Conservation (phyloP, 108 stramenopile species). For the Cyclotella choctawhatcheeana region DNA sequence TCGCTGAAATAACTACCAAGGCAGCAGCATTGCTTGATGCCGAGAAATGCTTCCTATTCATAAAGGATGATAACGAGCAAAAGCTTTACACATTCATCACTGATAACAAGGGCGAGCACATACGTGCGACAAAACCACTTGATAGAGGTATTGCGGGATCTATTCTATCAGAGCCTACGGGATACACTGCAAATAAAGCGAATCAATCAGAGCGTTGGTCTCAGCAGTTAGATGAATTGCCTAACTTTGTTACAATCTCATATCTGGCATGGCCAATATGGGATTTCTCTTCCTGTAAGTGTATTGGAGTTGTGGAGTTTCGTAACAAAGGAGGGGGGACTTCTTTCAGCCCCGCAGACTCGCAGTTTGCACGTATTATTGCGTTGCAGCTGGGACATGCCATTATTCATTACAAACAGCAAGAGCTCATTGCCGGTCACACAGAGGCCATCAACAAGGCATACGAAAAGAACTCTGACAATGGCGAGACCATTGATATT, state of each 20-base stretch:
- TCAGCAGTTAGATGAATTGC: conserved; percentile 39
- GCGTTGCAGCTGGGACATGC: conserved; percentile 54
- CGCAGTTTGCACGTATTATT: conserved; percentile 52
- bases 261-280: conserved; percentile 58
- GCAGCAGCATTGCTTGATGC: conserved; percentile 49
- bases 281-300: conserved; percentile 29
- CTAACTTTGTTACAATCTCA: conserved; percentile 37
- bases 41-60: conserved; percentile 48
- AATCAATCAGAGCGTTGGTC: conserved; percentile 39
- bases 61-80: conserved; percentile 39
- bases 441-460: conserved; percentile 54
- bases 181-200: conserved; percentile 29
- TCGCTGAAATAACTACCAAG: conserved; percentile 46
- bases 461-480: conserved; percentile 56
- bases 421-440: conserved; percentile 51
- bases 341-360: conserved; percentile 38
- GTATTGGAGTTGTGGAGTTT: conserved; percentile 54
- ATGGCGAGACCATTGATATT: conserved; percentile 49
- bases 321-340: conserved; percentile 42
- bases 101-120: conserved; percentile 27
- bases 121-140: conserved; percentile 43
- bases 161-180: conserved; percentile 38
- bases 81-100: conserved; percentile 46
- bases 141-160: conserved; percentile 46
- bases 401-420: conserved; percentile 42